These are phyloP conservation scores for Phytophthora brassicae DNA, from an alignment of 352 stramenopile genomes.

Conservation along the genomic window DNA sequence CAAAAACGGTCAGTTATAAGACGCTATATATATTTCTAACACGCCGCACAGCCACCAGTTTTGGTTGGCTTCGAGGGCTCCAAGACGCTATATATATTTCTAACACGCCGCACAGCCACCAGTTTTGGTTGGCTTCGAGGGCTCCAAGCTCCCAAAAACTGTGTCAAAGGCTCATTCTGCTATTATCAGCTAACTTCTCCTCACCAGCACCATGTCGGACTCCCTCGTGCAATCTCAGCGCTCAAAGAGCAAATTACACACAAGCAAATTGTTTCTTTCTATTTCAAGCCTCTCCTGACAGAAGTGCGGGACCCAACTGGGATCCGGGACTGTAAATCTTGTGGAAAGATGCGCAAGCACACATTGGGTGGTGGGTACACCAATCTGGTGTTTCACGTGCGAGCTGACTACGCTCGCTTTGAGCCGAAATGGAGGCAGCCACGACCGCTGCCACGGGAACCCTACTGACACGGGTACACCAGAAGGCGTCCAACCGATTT, in stretches of 20 bases:
- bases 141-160: too few relatives aligned
- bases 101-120: too few relatives aligned
- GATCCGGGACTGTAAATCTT: background rate
- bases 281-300: background rate
- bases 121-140: too few relatives aligned
- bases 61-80: too few relatives aligned
- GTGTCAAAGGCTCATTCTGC: too few relatives aligned
- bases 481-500: background rate
- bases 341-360: slow-evolving; percentile 2
- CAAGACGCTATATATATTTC: too few relatives aligned
- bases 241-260: background rate
- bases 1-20: too few relatives aligned
- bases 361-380: background rate
- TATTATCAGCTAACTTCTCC: too few relatives aligned
- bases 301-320: background rate
- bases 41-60: too few relatives aligned
- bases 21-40: too few relatives aligned
- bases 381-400: background rate
- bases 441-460: too few relatives aligned
- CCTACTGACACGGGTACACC: background rate
- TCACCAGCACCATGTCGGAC: too few relatives aligned
- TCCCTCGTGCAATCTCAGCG: background rate
- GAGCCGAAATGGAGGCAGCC: background rate
- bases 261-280: slow-evolving; percentile 4
- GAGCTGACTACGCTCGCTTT: background rate